Evolutionary conservation across 2,329 filamentous ascomycete species (phyloP), one percentile per base, ranked within the genome.

Genomic region (Teratosphaeria viscida): DNA sequence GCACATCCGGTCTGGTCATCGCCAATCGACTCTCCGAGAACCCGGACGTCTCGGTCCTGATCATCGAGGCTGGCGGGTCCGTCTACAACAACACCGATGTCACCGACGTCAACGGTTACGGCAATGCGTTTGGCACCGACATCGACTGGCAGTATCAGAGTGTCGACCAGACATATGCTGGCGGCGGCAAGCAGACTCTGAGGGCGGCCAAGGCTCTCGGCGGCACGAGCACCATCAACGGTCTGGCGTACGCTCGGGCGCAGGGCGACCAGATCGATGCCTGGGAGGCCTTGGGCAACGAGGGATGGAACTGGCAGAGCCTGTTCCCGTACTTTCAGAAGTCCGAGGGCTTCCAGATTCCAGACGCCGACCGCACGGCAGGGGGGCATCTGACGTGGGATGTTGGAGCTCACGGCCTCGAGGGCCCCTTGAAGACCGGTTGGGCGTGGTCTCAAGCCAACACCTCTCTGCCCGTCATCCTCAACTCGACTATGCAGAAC

Each of bases 401-500:
- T 52, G 10, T 52, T 14, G 32, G 58, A 35, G 59, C 35, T 32
- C 49, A 59, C 23, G 59, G 52, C 58, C n/a, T 35, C 29, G 54
- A 39, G 58, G 39, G 23, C 57, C 60, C 5, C 29, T 52, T 29
- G 59, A 53, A 23, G 55, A 56, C 43, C 35, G 35, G 37, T 69
- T 70, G 12, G 10, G 65, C 71, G 0, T 81, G 75, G 71, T 74
- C 77, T 23, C 78, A 49, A 49, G 43, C 43, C n/a, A 49, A 49
- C 10, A 2, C 43, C 5, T 19, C 43, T 49, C 19, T 49, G 6
- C 43, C 43, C 7, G 16, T 49, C 8, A 49, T 49, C 16, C 43
- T 49, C 43, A 26, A 49, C n/a, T 49, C 78, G 0, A 76, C 79
- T 0, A 67, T 82, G 49, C 75, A 77, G 49, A 75, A 72, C 35